Conservation (phyloP, 345 rosid species). For the Cardamine chenopodiifolia region DNA sequence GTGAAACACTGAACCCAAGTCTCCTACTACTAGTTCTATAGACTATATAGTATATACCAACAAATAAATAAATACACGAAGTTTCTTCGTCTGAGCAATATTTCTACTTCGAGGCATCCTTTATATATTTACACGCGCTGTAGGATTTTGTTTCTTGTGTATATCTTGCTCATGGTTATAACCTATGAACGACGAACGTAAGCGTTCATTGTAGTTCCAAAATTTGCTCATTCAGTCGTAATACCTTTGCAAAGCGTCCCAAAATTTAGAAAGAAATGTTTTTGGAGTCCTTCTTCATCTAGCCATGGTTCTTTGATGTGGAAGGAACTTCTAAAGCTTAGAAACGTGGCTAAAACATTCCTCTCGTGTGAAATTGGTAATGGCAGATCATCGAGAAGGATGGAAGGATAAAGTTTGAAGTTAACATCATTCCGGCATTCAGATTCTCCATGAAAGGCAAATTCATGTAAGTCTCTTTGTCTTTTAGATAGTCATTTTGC, state of each 20-base stretch:
- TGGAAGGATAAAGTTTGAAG: conserved; percentile 69
- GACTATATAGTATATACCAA: background rate
- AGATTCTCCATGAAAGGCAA: conserved; percentile 87
- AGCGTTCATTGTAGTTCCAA: no score
- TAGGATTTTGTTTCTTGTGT: conserved; percentile 6
- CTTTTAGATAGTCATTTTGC: background rate
- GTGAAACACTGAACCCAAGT: conserved; percentile 37
- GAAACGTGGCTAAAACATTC: no score
- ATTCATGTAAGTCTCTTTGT: conserved; percentile 55
- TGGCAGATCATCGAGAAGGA: conserved; percentile 68
- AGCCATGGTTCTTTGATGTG: no score
- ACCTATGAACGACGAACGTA: background rate
- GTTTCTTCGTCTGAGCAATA: background rate
- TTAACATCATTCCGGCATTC: conserved; percentile 68
- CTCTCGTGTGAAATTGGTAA: no score
- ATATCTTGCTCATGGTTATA: background rate
- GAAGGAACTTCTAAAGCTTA: no score
- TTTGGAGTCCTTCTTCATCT: no score
- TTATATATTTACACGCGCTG: no score
- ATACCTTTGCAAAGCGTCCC: no score
- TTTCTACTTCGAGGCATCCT: background rate
- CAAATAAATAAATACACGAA: background rate
- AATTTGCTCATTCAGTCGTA: no score
- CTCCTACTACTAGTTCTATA: background rate
- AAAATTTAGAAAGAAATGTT: no score